Evolutionary conservation across 345 rosid species (phyloP).

Genomic region (Combretum micranthum): DNA sequence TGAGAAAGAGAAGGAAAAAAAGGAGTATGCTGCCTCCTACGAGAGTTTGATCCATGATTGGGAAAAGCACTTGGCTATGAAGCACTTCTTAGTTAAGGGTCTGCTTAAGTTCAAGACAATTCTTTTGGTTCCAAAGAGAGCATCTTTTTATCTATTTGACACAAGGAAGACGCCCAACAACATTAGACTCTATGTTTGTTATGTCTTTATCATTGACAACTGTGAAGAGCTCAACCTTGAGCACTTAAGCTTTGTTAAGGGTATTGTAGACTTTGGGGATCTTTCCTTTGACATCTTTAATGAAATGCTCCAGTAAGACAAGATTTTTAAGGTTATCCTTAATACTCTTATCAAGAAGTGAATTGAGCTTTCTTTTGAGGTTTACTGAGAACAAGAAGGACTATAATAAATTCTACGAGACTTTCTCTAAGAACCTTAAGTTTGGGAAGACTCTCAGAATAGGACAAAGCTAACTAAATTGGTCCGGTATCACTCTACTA

Average conservation of each 20-base stretch:
- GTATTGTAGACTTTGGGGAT: conserved; percentile 87
- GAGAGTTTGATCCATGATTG: conserved; percentile 88
- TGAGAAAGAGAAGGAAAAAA: conserved; percentile 78
- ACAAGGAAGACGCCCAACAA: conserved; percentile 88
- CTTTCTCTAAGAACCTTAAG: conserved; percentile 86
- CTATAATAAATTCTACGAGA: conserved; percentile 82
- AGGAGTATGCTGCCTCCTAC: conserved; percentile 87
- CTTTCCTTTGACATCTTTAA: conserved; percentile 85
- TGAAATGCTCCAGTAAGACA: conserved; percentile 80
- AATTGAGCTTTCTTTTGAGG: conserved; percentile 75
- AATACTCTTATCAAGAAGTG: conserved; percentile 93
- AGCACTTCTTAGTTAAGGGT: conserved; percentile 91
- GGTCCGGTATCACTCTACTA: conserved; percentile 83
- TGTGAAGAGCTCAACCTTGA: conserved; percentile 87
- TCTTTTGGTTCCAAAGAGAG: conserved; percentile 84
- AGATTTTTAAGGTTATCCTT: conserved; percentile 82
- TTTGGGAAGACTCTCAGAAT: conserved; percentile 75
- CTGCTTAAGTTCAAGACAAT: conserved; percentile 90
- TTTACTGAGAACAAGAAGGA: conserved; percentile 95
- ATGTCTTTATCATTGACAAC: conserved; percentile 93
- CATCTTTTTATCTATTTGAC: conserved; percentile 88
- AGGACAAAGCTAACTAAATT: conserved; percentile 68
- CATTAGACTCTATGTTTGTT: conserved; percentile 85
- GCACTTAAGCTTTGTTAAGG: conserved; percentile 74
- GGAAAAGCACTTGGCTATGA: conserved; percentile 87